phyloP scores from a whole-genome alignment of 768 basidiomycete genomes.

The Pleurotus pulmonarius region DNA sequence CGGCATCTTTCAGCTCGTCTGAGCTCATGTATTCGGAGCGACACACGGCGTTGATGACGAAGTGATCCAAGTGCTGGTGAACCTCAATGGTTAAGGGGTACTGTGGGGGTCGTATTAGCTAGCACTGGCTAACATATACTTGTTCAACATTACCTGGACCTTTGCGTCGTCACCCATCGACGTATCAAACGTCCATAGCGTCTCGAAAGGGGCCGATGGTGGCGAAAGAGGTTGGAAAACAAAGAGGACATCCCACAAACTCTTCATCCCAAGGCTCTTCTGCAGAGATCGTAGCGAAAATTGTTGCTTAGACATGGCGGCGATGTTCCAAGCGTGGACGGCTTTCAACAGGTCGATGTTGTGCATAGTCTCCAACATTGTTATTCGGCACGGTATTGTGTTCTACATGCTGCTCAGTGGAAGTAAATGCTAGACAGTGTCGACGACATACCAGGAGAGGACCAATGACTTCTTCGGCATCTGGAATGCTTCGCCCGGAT shows the following conservation, averaged over 20 bases:
- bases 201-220: constrained; percentile 13
- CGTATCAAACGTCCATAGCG: constrained; percentile 27
- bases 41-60: constrained; percentile 33
- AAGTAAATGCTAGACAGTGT: neutral
- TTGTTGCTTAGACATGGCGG: constrained; percentile 40
- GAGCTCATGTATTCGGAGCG: constrained; percentile 22
- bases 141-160: constrained; percentile 21
- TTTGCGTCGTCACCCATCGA: constrained; percentile 12
- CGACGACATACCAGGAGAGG: constrained; percentile 37
- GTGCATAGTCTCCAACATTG: constrained; percentile 16
- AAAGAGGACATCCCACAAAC: constrained; percentile 40
- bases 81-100: constrained; percentile 43
- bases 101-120: constrained; percentile 18
- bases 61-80: constrained; percentile 23
- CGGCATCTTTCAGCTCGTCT: constrained; percentile 17
- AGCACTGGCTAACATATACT: neutral
- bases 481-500: constrained; percentile 37
- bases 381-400: constrained; percentile 41
- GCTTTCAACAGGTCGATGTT: constrained; percentile 31
- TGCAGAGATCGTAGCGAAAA: constrained; percentile 41
- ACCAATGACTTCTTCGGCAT: constrained; percentile 40
- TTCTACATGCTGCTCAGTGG: constrained; percentile 25
- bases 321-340: constrained; percentile 34
- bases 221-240: constrained; percentile 33
- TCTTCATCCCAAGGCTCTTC: constrained; percentile 21